These are phyloP conservation scores for Colletotrichum lindemuthianum DNA, from an alignment of 2,329 filamentous ascomycete genomes.

Conservation along the genomic window DNA sequence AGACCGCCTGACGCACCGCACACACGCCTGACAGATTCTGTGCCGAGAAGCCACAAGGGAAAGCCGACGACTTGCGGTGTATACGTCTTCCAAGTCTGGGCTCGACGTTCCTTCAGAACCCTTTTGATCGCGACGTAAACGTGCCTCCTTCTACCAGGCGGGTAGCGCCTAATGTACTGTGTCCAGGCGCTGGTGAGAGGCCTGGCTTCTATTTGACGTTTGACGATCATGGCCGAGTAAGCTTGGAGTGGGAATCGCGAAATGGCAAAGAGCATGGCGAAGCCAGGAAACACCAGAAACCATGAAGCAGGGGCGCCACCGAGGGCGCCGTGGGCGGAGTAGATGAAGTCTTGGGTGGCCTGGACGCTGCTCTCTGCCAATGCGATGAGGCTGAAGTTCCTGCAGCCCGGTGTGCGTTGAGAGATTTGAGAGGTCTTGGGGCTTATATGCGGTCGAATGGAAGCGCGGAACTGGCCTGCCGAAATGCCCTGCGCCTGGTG, in stretches of 20 bases:
- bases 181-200: slow-evolving; percentile 47
- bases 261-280: slow-evolving; percentile 56
- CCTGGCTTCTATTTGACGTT: slow-evolving; percentile 42
- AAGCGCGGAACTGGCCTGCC: slow-evolving; percentile 10
- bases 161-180: neutral
- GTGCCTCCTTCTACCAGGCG: neutral
- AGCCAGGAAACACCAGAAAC: slow-evolving; percentile 64
- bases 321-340: slow-evolving; percentile 51
- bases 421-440: neutral
- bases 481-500: slow-evolving; percentile 14
- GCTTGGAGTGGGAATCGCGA: slow-evolving; percentile 58
- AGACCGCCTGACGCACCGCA: slow-evolving; percentile 52
- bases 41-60: slow-evolving; percentile 60
- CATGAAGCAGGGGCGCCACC: slow-evolving; percentile 50
- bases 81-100: slow-evolving; percentile 60
- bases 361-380: slow-evolving; percentile 37
- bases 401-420: neutral
- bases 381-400: slow-evolving; percentile 42
- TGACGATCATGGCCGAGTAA: slow-evolving; percentile 47
- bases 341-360: slow-evolving; percentile 1
- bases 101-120: slow-evolving; percentile 51
- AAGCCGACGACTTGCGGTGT: slow-evolving; percentile 51
- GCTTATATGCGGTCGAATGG: slow-evolving; percentile 12
- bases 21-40: slow-evolving; percentile 62
- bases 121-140: slow-evolving; percentile 34